Base-by-base conservation (phyloP, 495 filamentous ascomycete genomes). In the Podospora pseudocomata region DNA sequence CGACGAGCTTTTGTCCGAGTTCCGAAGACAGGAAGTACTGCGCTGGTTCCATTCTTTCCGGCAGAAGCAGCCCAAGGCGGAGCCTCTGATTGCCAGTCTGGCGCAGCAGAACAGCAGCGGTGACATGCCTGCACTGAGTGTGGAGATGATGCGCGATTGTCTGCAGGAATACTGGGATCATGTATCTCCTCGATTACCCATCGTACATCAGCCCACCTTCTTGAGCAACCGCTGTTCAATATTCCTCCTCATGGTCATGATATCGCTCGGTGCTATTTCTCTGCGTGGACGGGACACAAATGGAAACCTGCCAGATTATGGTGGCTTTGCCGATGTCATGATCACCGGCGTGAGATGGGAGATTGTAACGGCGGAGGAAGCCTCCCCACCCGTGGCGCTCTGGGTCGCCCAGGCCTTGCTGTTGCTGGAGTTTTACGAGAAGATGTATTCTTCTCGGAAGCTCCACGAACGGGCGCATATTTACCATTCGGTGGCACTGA, bases 391-490 rank as follows among this genome's bases (percentile, higher is more conserved):
- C 2, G 94, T 95, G 1, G 92, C 92, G 69, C 82, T 99, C 16
- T 99, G 95, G 95, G 87, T 97, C 28, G 96, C 96, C 68, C 95
- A 99, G 74, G 90, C 95, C 0, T 80, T 98, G 27, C 78, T 99
- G 16, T 80, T 99, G 7, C 81, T 99, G 18, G 95, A 99, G 73
- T 87, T 97, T 3, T 97, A 94, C 75, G 95, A 99, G 79, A 99
- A 99, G 84, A 91, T 95, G 86, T 97, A 93, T 75, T 92, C 92
- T 6, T 96, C 93, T 1, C 84, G 93, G 34, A 86, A 87, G 11
- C 84, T 98, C 26, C 95, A 99, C 77, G 95, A 99, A 78, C 88
- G 95, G 67, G 94, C 93, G 0, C 95, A 98, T 71, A 97, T 97
- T 54, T 95, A 97, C 70, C 95, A 99, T 73, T 92, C 91, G n/a